Conservation (phyloP, 164 flowering plant species). For the Tetrastigma voinierianum region DNA sequence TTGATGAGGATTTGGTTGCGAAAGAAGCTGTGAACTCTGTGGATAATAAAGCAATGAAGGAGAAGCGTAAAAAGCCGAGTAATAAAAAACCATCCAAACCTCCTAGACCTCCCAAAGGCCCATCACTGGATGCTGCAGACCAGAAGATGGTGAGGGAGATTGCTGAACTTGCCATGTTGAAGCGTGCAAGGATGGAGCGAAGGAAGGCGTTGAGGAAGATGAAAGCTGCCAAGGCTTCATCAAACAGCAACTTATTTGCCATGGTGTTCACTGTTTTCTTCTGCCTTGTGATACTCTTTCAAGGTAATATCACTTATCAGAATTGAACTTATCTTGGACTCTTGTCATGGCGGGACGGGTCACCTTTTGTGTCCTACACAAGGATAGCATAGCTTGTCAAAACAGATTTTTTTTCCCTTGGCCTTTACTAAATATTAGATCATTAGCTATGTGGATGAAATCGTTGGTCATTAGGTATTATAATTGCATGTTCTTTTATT, state of each 20-base stretch:
- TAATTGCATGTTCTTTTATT: too few species aligned
- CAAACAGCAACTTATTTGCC: conserved; percentile 49
- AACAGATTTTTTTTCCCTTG: too few species aligned
- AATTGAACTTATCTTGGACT: background rate
- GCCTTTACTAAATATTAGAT: too few species aligned
- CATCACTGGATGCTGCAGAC: conserved; percentile 68
- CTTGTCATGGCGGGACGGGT: background rate
- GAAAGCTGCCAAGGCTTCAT: conserved; percentile 57
- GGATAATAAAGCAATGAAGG: conserved; percentile 37
- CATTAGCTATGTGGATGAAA: too few species aligned
- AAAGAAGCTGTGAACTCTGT: conserved; percentile 12
- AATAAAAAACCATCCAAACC: conserved; percentile 61
- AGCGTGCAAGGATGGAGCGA: conserved; percentile 68
- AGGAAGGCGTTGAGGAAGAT: conserved; percentile 60
- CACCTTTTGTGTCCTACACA: too few species aligned
- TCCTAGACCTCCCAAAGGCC: conserved; percentile 70
- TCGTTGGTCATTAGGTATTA: too few species aligned
- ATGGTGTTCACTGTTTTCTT: conserved; percentile 59
- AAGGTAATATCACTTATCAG: conserved; percentile 44
- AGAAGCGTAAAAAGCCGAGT: conserved; percentile 42
- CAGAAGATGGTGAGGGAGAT: conserved; percentile 63
- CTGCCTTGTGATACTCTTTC: conserved; percentile 57
- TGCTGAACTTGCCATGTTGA: conserved; percentile 67
- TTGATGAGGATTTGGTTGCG: conserved; percentile 14
- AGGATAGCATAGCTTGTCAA: too few species aligned